Conservation (phyloP, 331 rosid species). For the Saraca asoca region DNA sequence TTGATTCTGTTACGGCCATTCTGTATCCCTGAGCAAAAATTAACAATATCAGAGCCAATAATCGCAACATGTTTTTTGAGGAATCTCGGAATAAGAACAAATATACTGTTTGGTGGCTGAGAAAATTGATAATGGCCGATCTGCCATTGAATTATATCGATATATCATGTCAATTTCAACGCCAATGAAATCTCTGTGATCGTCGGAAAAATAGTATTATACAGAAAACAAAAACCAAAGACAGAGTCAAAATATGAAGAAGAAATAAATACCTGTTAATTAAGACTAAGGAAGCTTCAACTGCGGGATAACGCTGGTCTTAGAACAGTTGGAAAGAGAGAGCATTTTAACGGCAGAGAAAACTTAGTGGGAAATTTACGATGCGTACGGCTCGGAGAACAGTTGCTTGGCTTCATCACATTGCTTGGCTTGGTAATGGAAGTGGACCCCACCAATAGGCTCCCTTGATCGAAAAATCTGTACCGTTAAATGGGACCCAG, state of each 20-base stretch:
- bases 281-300: neutral
- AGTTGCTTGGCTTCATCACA: too few species aligned
- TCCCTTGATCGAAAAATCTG: too few species aligned
- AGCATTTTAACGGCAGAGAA: neutral
- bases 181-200: too few species aligned
- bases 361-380: too few species aligned
- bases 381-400: too few species aligned
- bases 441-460: too few species aligned
- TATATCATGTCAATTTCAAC: too few species aligned
- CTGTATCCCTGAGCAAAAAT: slow-evolving; percentile 3
- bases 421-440: too few species aligned
- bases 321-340: too few species aligned
- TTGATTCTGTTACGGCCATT: slow-evolving; percentile 31
- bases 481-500: neutral
- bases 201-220: too few species aligned
- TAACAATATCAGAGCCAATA: slow-evolving; percentile 29
- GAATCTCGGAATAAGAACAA: neutral
- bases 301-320: neutral
- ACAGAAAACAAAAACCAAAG: neutral
- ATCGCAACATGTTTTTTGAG: slow-evolving; percentile 11
- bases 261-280: neutral
- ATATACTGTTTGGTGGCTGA: neutral
- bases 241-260: neutral
- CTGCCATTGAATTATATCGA: neutral
- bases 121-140: neutral